Evolutionary conservation across 1,139 yeast genomes (phyloP), one percentile per base, ranked within the genome.

Genomic region (Nakaseomyces uthaithaninus): DNA sequence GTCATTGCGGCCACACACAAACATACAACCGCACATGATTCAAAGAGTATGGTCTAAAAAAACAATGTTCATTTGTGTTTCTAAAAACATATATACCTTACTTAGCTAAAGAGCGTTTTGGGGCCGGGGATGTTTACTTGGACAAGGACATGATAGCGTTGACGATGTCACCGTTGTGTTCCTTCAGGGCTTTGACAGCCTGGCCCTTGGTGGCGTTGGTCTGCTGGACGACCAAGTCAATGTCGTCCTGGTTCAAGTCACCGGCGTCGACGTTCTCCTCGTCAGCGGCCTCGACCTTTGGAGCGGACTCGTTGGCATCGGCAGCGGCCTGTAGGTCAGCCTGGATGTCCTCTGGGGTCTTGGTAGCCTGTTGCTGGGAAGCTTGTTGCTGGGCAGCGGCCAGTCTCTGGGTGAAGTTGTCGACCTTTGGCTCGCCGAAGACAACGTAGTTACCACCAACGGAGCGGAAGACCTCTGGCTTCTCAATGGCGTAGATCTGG

Each of bases 361-460:
- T 60, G 41, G 55, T 59, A 37, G 56, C 63, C 31, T 52, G 57
- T 27, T 57, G 42, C 63, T 68, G 44, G 59, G 52, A 37, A 51
- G 80, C 80, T 62, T 76, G 74, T 55, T 72, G 70, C 63, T 77
- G 80, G 54, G 85, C 84, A 61, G 79, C 81, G 65, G 77, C 80
- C 52, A 84, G 77, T 75, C 87, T 80, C 69, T 82, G 78, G 71
- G 80, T 79, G 68, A 83, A 69, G 71, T 86, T 94, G 66, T 87
- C 95, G 55, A 85, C 84, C 77, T 86, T 85, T 65, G 95, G 94
- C 71, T 89, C 97, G 69, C 98, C 98, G 60, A 91, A 89, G 53
- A 91, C 96, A 59, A 91, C 80, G 73, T 83, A 91, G 58, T 94
- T 80, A 65, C 96, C 95, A 62, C 95, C 93, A 57, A 82, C 75